Conservation (phyloP, 2,329 filamentous ascomycete species). For the Aspergillus felis region DNA sequence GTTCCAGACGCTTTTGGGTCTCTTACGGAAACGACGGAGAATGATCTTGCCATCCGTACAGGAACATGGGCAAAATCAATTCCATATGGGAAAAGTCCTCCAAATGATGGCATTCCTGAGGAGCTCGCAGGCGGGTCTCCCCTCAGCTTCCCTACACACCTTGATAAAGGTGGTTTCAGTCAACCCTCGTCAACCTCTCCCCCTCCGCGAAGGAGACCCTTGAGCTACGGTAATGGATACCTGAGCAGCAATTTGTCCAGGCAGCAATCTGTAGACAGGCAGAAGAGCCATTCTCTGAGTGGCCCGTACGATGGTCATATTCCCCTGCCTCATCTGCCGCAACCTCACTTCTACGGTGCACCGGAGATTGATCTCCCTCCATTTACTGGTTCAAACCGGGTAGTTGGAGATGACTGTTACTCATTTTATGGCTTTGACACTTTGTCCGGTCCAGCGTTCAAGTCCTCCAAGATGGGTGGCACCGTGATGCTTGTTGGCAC, state of each 20-base stretch:
- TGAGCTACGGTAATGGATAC: conserved; percentile 41
- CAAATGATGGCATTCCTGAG: conserved; percentile 34
- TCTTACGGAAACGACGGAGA: conserved; percentile 27
- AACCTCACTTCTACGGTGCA: conserved; percentile 71
- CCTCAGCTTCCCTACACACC: conserved; percentile 36
- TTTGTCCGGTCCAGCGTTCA: conserved; percentile 49
- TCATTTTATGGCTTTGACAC: conserved; percentile 81
- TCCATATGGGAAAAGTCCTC: conserved; percentile 45
- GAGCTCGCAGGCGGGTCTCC: conserved; percentile 36
- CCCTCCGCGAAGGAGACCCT: conserved; percentile 37
- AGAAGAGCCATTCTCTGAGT: conserved; percentile 37
- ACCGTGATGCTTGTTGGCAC: conserved; percentile 75
- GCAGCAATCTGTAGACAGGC: conserved; percentile 35
- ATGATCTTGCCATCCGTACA: conserved; percentile 35
- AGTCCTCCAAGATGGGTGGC: conserved; percentile 37
- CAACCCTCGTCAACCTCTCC: conserved; percentile 44
- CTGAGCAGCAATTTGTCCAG: conserved; percentile 33
- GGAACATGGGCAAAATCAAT: conserved; percentile 44
- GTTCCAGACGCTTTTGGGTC: conserved; percentile 37
- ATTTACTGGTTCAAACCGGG: conserved; percentile 22
- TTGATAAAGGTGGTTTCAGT: conserved; percentile 38
- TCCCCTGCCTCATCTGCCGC: conserved; percentile 69
- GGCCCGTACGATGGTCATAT: conserved; percentile 33
- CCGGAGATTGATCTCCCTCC: conserved; percentile 65
- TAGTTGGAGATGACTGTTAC: conserved; percentile 51